These are phyloP conservation scores for Mycosphaerella sp. DNA, from an alignment of 2,329 filamentous ascomycete genomes.

Conservation along the genomic window DNA sequence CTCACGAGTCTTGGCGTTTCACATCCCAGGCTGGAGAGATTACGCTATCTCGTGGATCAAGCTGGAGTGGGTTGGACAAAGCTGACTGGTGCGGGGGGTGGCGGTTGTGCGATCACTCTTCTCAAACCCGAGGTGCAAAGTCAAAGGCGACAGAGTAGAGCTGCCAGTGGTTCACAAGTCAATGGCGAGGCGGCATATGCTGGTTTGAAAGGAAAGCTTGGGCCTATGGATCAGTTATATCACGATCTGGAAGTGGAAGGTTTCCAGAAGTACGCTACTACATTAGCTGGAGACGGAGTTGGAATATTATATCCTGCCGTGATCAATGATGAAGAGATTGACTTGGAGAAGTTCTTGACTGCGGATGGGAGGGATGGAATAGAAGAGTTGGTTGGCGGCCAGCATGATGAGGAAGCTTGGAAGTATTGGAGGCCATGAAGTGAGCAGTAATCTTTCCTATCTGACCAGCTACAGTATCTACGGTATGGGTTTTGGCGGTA, in stretches of 20 bases:
- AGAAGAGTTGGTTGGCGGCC: slow-evolving; percentile 69
- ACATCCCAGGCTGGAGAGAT: slow-evolving; percentile 84
- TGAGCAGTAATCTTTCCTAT: not conserved
- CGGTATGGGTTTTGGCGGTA: too few species aligned
- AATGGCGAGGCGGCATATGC: slow-evolving; percentile 15
- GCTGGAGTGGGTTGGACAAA: slow-evolving; percentile 94
- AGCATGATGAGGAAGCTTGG: slow-evolving; percentile 31
- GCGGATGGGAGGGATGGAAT: slow-evolving; percentile 80
- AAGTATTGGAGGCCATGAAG: slow-evolving; percentile 34
- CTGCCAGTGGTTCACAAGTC: slow-evolving; percentile 1
- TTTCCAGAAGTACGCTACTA: slow-evolving; percentile 81
- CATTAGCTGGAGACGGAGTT: slow-evolving; percentile 85
- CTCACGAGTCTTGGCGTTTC: slow-evolving; percentile 89
- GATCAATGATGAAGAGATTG: slow-evolving; percentile 88
- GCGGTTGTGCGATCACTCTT: slow-evolving; percentile 90
- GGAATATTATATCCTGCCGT: slow-evolving; percentile 92
- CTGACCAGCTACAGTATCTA: too few species aligned
- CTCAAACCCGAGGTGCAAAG: slow-evolving; percentile 56
- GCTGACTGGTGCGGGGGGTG: slow-evolving; percentile 89
- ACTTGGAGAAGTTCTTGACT: slow-evolving; percentile 78
- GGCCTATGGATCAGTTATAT: slow-evolving; percentile 55
- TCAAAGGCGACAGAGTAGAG: not conserved
- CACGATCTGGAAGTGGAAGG: slow-evolving; percentile 52
- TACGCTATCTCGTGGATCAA: slow-evolving; percentile 85
- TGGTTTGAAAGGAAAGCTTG: not conserved